Base-by-base conservation (phyloP, 2,329 filamentous ascomycete species). In the Tolypocladium cylindrosporum region DNA sequence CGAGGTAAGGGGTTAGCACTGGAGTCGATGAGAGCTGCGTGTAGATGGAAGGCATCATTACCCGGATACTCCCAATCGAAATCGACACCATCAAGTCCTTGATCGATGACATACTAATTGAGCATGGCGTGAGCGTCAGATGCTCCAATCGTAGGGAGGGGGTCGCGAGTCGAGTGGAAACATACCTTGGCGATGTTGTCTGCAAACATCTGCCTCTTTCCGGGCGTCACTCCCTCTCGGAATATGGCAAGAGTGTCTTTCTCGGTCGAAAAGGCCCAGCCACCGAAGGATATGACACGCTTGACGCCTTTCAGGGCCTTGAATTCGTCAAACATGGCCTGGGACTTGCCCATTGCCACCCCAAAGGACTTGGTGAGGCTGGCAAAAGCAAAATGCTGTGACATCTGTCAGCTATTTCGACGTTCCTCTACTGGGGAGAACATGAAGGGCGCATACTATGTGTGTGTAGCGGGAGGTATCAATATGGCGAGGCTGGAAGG, bases 31-130 rank as follows among this genome's bases (percentile, higher is more conserved):
- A 13, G 34, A 34, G 24, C 19, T 21, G 4, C 19, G 16, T 39
- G 34, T 43, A 14, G 14, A 31, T 9, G 3, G 8, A 31, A 34
- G 45, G 24, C 43, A 19, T 31, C 14, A 19, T 19, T 50, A 50
- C 62, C 62, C 1, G 67, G 69, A 24, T 76, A 75, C 52, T 75
- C 74, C 76, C 75, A 79, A 59, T 76, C 73, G 31, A 74, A 62
- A 55, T 76, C 73, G 7, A 76, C 57, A 0, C 75, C 74, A 52
- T 76, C 74, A 0, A 77, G 60, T 6, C 61, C 56, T 16, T 72
- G 36, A 14, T 76, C 37, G 21, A 70, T 58, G 58, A 76, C 10
- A 63, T 79, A 73, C 45, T 74, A 40, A 34, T 31, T 10, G 24
- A 48, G 13, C 45, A 4, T 11, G 45, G 4, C 4, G 27, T 50